These are phyloP conservation scores for Alloascoidea africana DNA, from an alignment of 805 yeast genomes.

Conservation along the genomic window DNA sequence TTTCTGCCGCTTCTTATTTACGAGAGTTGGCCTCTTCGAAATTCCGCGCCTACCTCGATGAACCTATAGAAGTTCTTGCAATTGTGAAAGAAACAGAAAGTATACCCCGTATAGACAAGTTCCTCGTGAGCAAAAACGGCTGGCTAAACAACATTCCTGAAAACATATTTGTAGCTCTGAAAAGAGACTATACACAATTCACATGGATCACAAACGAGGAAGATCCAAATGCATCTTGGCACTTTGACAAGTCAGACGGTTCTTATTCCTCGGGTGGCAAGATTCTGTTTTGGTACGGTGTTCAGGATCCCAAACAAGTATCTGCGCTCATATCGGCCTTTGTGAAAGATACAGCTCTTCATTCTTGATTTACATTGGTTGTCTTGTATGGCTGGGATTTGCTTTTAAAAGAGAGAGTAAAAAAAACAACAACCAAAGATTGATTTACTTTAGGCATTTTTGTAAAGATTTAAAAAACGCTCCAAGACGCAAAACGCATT, in stretches of 20 bases:
- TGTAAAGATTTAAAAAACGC: too few relatives aligned
- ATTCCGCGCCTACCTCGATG: constrained; percentile 84
- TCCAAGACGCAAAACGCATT: too few relatives aligned
- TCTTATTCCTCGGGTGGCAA: constrained; percentile 82
- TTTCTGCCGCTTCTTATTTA: constrained; percentile 71
- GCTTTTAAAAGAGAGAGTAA: too few relatives aligned
- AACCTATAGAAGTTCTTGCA: constrained; percentile 88
- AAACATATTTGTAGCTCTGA: constrained; percentile 74
- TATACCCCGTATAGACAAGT: constrained; percentile 67
- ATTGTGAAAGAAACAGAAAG: constrained; percentile 44
- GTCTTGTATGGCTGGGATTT: too few relatives aligned
- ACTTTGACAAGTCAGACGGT: constrained; percentile 86
- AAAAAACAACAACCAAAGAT: too few relatives aligned
- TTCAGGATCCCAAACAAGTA: constrained; percentile 44
- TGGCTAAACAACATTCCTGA: constrained; percentile 98
- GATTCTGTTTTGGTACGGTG: constrained; percentile 91
- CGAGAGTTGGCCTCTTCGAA: constrained; percentile 44
- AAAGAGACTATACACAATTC: constrained; percentile 54
- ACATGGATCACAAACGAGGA: constrained; percentile 88
- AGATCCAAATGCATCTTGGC: constrained; percentile 85
- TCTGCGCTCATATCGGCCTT: constrained; percentile 48
- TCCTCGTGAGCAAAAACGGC: constrained; percentile 75
- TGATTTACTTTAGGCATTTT: too few relatives aligned
- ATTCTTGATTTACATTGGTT: too few relatives aligned
- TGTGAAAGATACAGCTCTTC: constrained; percentile 21